phyloP scores from a whole-genome alignment of 805 yeast genomes.

The Cyberlindnera maclurae region DNA sequence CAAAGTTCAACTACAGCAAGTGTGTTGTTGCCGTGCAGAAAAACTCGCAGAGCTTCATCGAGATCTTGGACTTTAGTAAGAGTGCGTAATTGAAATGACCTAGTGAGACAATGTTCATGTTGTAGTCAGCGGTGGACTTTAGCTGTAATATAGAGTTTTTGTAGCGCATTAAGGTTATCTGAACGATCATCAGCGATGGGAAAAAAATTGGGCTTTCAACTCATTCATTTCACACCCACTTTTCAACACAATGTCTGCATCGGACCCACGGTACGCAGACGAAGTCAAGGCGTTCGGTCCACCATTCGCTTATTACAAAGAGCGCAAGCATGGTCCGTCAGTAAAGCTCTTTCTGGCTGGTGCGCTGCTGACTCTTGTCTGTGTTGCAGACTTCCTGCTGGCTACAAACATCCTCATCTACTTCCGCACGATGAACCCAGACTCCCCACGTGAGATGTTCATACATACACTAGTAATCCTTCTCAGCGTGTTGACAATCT shows the following conservation, averaged over 20 bases:
- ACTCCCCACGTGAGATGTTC: constrained; percentile 12
- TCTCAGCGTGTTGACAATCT: constrained; percentile 12
- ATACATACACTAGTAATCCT: constrained; percentile 14
- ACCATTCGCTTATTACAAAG: constrained; percentile 19
- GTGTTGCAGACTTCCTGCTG: constrained; percentile 25
- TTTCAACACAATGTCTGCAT: not conserved
- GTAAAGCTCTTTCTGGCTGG: constrained; percentile 23
- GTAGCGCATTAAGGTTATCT: constrained; percentile 2
- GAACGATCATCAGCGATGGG: not conserved
- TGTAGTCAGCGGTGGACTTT: too few species aligned
- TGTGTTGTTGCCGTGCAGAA: constrained; percentile 90
- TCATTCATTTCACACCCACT: not conserved
- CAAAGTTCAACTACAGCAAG: constrained; percentile 71
- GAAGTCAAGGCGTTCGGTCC: constrained; percentile 21
- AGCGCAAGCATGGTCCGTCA: constrained; percentile 16
- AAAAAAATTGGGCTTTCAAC: not conserved
- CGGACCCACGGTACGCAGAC: constrained; percentile 1
- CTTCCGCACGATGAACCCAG: constrained; percentile 26
- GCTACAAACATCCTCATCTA: constrained; percentile 30
- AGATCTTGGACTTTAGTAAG: constrained; percentile 71
- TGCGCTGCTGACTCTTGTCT: constrained; percentile 20
- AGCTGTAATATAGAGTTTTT: too few species aligned
- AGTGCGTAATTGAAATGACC: constrained; percentile 8
- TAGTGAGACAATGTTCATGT: not conserved
- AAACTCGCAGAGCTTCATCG: constrained; percentile 65